Evolutionary conservation across 768 basidiomycete genomes (phyloP).

Genomic region (Inosperma sp.): DNA sequence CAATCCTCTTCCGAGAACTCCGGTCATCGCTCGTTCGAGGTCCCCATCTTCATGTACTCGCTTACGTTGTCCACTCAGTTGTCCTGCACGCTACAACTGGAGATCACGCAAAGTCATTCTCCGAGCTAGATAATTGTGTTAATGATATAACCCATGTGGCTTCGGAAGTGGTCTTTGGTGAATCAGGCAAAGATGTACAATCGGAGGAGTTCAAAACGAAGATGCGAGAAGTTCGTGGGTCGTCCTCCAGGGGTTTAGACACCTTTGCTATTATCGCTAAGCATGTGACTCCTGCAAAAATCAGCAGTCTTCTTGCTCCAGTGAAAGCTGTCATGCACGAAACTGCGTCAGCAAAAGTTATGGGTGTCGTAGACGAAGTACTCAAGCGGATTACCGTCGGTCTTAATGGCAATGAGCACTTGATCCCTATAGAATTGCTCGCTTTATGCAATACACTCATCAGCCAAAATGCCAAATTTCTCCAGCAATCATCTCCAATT

Average conservation of each 20-base stretch:
- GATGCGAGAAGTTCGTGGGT: conserved; percentile 85
- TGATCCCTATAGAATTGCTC: conserved; percentile 67
- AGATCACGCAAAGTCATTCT: conserved; percentile 51
- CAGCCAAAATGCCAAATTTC: conserved; percentile 84
- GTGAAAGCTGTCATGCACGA: conserved; percentile 81
- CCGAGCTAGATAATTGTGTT: conserved; percentile 69
- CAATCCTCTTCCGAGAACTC: conserved; percentile 71
- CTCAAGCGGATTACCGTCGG: conserved; percentile 78
- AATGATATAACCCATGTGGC: conserved; percentile 76
- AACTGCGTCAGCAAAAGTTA: conserved; percentile 72
- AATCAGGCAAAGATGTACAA: conserved; percentile 84
- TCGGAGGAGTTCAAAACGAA: conserved; percentile 92
- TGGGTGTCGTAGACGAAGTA: conserved; percentile 85
- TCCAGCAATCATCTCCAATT: conserved; percentile 52
- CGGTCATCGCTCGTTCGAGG: conserved; percentile 83
- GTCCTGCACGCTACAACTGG: conserved; percentile 73
- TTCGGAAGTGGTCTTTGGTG: conserved; percentile 89
- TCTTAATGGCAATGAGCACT: conserved; percentile 73
- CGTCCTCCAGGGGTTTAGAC: conserved; percentile 80
- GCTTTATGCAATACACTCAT: conserved; percentile 85
- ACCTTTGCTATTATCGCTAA: conserved; percentile 79
- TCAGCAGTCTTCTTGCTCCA: conserved; percentile 73
- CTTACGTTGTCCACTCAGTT: conserved; percentile 76
- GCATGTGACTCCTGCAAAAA: conserved; percentile 67
- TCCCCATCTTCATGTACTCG: conserved; percentile 91